Evolutionary conservation across 305 asterid genomes (phyloP).

Genomic region (Fraxinus floribunda): DNA sequence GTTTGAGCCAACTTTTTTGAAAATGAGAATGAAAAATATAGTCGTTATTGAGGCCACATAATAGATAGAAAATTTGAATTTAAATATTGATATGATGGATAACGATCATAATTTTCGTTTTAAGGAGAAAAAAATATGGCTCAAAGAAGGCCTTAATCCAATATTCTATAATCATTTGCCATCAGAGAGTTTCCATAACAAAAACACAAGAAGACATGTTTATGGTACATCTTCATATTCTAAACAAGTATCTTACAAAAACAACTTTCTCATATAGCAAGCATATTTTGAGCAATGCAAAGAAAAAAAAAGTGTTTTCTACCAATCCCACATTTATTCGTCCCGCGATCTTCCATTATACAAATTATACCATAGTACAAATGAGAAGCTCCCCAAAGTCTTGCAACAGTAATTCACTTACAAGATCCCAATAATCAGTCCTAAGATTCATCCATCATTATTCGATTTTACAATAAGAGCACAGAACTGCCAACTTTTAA

Average conservation of each 20-base stretch:
- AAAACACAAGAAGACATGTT: neutral
- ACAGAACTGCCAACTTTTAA: conserved; percentile 1
- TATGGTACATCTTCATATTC: neutral
- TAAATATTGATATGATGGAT: too few relatives aligned
- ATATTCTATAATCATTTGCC: neutral
- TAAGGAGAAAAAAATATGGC: too few relatives aligned
- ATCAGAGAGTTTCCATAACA: neutral
- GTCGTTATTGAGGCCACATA: too few relatives aligned
- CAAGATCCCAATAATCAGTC: conserved; percentile 15
- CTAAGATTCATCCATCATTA: neutral
- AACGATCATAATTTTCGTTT: too few relatives aligned
- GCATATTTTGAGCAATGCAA: conserved; percentile 5
- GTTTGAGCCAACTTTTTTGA: too few relatives aligned
- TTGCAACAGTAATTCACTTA: conserved; percentile 21
- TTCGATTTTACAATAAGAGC: conserved; percentile 12
- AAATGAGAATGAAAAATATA: too few relatives aligned
- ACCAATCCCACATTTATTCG: conserved; percentile 14
- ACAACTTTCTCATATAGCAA: neutral
- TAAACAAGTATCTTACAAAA: neutral
- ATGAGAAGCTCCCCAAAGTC: conserved; percentile 2
- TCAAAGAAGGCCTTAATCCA: neutral
- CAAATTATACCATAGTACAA: conserved; percentile 17
- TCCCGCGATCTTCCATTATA: conserved; percentile 2
- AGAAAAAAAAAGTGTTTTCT: neutral
- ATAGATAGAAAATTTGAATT: too few relatives aligned